A percentile compares a stretch with the other conserved stretches of the same genome.
phyloP scores from a whole-genome alignment of 2,329 filamentous ascomycete species.

The Septoria petroselini region DNA sequence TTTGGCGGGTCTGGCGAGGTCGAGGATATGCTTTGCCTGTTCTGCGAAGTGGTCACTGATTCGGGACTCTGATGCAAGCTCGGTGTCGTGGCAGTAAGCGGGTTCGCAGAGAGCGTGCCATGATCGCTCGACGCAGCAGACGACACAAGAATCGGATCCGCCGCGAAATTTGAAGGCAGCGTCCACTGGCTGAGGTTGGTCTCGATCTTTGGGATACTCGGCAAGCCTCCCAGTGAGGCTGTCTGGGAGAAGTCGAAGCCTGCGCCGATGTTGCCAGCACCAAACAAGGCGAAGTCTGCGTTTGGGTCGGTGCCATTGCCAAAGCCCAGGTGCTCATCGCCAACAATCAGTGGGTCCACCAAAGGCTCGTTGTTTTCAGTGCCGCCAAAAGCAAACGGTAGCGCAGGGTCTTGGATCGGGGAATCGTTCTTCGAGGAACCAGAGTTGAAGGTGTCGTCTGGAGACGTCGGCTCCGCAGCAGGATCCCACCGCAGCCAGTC shows the following conservation, averaged over 20 bases:
- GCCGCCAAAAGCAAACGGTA: slow-evolving; percentile 30
- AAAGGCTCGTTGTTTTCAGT: slow-evolving; percentile 30
- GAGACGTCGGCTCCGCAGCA: slow-evolving; percentile 36
- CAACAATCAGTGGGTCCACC: slow-evolving; percentile 36
- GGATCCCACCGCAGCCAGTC: slow-evolving; percentile 51
- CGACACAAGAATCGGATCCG: slow-evolving; percentile 21
- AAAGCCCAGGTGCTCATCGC: slow-evolving; percentile 34
- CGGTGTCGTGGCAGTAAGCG: slow-evolving; percentile 26
- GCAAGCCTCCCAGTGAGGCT: slow-evolving; percentile 23
- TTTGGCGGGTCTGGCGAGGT: slow-evolving; percentile 35
- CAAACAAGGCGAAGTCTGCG: slow-evolving; percentile 29
- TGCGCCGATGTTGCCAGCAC: slow-evolving; percentile 26
- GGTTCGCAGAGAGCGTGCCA: slow-evolving; percentile 15
- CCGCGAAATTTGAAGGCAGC: slow-evolving; percentile 23
- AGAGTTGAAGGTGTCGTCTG: slow-evolving; percentile 37
- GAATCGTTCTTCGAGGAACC: slow-evolving; percentile 39
- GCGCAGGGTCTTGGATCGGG: slow-evolving; percentile 35
- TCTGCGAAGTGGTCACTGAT: slow-evolving; percentile 29
- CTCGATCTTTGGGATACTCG: slow-evolving; percentile 27
- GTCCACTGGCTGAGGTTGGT: slow-evolving; percentile 29
- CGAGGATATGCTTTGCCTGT: slow-evolving; percentile 34
- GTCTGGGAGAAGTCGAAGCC: slow-evolving; percentile 33
- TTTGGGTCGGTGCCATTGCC: slow-evolving; percentile 21
- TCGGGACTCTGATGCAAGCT: slow-evolving; percentile 35
- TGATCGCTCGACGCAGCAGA: slow-evolving; percentile 29